A percentile compares a stretch with the other conserved stretches of the same genome.
Evolutionary conservation across 257 asterid species (phyloP).

Genomic region (Paraleonurus japonicus): DNA sequence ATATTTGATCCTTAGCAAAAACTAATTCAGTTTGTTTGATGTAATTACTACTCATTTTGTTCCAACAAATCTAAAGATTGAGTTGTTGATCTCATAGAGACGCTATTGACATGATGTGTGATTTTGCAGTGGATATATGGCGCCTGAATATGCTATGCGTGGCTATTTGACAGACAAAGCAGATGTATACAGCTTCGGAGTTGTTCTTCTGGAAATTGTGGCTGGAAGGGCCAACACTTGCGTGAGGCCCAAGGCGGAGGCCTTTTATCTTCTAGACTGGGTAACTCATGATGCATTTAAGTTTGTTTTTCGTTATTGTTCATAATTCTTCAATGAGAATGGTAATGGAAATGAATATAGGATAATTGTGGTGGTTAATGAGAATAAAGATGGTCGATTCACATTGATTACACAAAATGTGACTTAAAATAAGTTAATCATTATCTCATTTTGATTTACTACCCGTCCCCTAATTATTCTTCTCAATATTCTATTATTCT

Average conservation of each 20-base stretch:
- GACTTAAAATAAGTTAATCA: too few relatives aligned
- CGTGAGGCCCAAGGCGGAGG: conserved; percentile 31
- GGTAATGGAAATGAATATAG: too few relatives aligned
- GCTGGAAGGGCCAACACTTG: conserved; percentile 49
- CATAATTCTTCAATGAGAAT: too few relatives aligned
- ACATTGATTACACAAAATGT: too few relatives aligned
- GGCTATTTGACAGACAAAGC: conserved; percentile 64
- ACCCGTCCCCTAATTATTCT: too few relatives aligned
- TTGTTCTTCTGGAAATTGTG: conserved; percentile 46
- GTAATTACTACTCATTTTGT: background rate
- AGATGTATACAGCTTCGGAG: conserved; percentile 60
- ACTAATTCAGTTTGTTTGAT: background rate
- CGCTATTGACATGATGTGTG: background rate
- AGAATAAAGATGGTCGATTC: too few relatives aligned
- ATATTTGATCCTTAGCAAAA: background rate
- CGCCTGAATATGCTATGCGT: conserved; percentile 65
- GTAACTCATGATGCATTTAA: conserved; percentile 25
- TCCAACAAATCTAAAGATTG: background rate
- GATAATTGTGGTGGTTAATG: too few relatives aligned
- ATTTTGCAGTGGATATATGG: conserved; percentile 49
- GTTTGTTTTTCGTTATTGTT: background rate
- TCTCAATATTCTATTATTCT: too few relatives aligned
- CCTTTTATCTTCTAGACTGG: conserved; percentile 53
- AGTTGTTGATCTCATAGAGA: background rate
- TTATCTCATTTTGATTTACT: too few relatives aligned